phyloP scores from a whole-genome alignment of 2,329 filamentous ascomycete species.

The Lasiodiplodia sp. region DNA sequence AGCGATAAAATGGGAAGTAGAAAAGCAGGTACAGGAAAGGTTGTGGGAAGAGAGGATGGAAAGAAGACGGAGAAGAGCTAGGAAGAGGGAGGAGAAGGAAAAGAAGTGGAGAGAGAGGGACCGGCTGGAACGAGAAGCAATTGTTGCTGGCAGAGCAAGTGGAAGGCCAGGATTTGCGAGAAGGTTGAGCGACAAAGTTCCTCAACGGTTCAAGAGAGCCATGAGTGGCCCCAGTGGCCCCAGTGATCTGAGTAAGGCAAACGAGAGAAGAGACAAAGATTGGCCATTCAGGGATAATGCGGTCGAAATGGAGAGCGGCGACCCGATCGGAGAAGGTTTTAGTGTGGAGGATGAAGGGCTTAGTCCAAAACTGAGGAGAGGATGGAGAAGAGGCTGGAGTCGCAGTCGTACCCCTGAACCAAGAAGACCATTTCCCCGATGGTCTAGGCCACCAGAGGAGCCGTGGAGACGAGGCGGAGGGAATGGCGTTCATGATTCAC shows the following conservation, averaged over 20 bases:
- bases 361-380: not conserved
- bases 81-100: constrained; percentile 11
- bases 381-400: constrained; percentile 11
- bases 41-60: constrained; percentile 11
- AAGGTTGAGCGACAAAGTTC: not conserved
- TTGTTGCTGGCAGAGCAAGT: not conserved
- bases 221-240: not conserved
- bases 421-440: not conserved
- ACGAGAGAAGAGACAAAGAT: not conserved
- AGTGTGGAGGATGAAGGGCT: not conserved
- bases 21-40: constrained; percentile 12
- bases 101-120: constrained; percentile 15
- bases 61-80: not conserved
- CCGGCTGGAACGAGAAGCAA: not conserved
- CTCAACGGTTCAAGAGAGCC: not conserved
- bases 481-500: not conserved
- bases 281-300: not conserved
- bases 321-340: not conserved
- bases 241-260: not conserved
- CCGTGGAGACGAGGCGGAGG: constrained; percentile 8
- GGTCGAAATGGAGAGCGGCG: not conserved
- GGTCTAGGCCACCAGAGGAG: not conserved
- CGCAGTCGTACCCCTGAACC: constrained; percentile 7
- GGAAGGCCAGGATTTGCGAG: not conserved
- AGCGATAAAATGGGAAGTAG: constrained; percentile 12